Evolutionary conservation across 2,329 filamentous ascomycete genomes (phyloP), one percentile per base, ranked within the genome.

Genomic region (Ophiostoma sp.): DNA sequence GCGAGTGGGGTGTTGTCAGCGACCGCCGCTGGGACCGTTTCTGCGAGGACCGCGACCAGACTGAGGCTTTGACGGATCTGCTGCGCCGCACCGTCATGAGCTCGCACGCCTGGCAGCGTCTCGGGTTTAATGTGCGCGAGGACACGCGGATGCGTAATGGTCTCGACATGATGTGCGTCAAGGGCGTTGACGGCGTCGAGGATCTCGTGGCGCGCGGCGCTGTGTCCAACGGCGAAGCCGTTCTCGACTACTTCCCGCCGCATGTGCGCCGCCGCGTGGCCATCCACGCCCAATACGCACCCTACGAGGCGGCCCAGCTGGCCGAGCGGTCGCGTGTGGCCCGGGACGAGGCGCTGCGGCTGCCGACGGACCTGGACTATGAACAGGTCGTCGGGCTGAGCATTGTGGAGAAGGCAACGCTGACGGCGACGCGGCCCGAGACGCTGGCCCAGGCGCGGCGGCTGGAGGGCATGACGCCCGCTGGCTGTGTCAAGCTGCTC

Each of bases 371-470:
- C 76, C 80, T 98, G 17, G 90, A 98, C 78, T 99, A 98, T 78
- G 86, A 89, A 59, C 78, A 82, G 15, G 87, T 99, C 0, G 84
- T 87, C 45, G 94, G 94, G 0, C 84, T 99, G 70, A 94, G 93
- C 72, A 87, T 90, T 50, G 94, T 93, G 74, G 96, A 98, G 84
- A 91, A 89, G 81, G 86, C 89, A 36, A 87, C 91, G 3, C 85
- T 99, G 48, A 87, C 88, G 74, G 84, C 85, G 2, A 92, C 93
- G 0, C 85, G 89, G 70, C 96, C 96, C 0, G 93, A 97, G 82
- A 97, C 89, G 75, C 85, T 99, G 28, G 95, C 93, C 0, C 96
- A 98, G 86, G 95, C 95, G 42, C 87, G 94, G 68, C 85, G 96
- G 17, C 89, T 98, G 12, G 96, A 99, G 82, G 95, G 95, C 3